phyloP scores from a whole-genome alignment of 768 basidiomycete genomes.

The Leccinellum albellum region DNA sequence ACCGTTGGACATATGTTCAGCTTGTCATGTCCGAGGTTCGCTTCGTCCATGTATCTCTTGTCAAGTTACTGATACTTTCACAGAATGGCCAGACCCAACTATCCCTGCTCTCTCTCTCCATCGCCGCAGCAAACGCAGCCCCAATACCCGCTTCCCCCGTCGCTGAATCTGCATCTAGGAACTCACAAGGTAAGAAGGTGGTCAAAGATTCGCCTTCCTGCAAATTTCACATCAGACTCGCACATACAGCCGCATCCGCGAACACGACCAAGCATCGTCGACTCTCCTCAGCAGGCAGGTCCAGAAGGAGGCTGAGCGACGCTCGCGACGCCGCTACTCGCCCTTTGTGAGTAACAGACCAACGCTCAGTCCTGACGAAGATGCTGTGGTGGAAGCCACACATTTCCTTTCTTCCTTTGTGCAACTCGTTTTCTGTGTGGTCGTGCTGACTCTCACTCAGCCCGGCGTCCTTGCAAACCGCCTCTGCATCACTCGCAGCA shows the following conservation, averaged over 20 bases:
- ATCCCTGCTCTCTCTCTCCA: slow-evolving; percentile 67
- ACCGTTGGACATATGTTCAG: slow-evolving; percentile 6
- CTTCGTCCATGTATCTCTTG: not conserved
- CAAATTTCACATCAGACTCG: not conserved
- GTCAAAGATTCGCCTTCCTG: not conserved
- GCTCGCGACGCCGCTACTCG: slow-evolving; percentile 73
- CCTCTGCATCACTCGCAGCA: slow-evolving; percentile 39
- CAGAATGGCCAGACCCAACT: slow-evolving; percentile 14
- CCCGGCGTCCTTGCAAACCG: slow-evolving; percentile 33
- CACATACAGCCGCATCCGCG: slow-evolving; percentile 17
- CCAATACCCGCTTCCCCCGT: slow-evolving; percentile 40
- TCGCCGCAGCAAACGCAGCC: slow-evolving; percentile 49
- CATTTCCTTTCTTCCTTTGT: not conserved
- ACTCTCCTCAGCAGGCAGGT: slow-evolving; percentile 66
- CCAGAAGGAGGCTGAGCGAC: slow-evolving; percentile 70
- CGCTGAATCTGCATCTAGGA: slow-evolving; percentile 17
- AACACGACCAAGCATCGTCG: slow-evolving; percentile 58
- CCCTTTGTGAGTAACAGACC: slow-evolving; percentile 56
- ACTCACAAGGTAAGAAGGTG: slow-evolving; percentile 16
- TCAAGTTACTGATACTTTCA: not conserved
- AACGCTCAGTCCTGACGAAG: not conserved
- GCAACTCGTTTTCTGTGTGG: not conserved
- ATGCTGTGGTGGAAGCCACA: not conserved
- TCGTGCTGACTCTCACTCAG: slow-evolving; percentile 21
- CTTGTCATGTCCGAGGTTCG: slow-evolving; percentile 24